phyloP scores from a whole-genome alignment of 2,329 filamentous ascomycete species.

The Aspergillus unguis region DNA sequence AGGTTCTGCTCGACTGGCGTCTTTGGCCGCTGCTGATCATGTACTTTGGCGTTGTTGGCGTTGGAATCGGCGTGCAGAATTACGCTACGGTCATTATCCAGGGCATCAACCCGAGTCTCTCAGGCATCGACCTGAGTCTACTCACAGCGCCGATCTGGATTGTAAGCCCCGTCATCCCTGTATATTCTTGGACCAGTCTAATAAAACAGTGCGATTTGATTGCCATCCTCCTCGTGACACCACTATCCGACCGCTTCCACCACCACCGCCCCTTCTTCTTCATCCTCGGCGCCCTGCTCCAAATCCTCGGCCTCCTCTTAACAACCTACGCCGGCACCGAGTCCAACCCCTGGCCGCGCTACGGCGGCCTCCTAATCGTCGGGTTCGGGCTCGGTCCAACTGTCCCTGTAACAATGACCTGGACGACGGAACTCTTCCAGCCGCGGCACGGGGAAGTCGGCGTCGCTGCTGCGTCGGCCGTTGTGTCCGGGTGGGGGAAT shows the following conservation, averaged over 20 bases:
- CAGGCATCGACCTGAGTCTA: conserved; percentile 71
- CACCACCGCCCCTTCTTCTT: conserved; percentile 77
- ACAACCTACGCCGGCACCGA: conserved; percentile 67
- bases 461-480: conserved; percentile 77
- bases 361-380: conserved; percentile 83
- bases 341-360: conserved; percentile 72
- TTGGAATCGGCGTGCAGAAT: conserved; percentile 83
- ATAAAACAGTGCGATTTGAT: conserved; percentile 73
- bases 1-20: conserved; percentile 78
- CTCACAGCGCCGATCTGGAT: conserved; percentile 92
- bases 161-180: conserved; percentile 48
- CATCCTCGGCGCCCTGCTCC: conserved; percentile 68
- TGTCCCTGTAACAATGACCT: conserved; percentile 90
- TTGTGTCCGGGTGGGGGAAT: conserved; percentile 85
- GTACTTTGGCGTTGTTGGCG: conserved; percentile 93
- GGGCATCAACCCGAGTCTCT: conserved; percentile 70
- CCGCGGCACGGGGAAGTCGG: conserved; percentile 84
- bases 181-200: background rate
- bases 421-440: conserved; percentile 89
- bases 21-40: conserved; percentile 82
- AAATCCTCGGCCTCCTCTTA: conserved; percentile 76
- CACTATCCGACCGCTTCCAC: conserved; percentile 84
- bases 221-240: conserved; percentile 80
- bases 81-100: conserved; percentile 86
- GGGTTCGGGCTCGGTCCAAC: conserved; percentile 88